A percentile compares a stretch with the other conserved stretches of the same genome.
phyloP scores from a whole-genome alignment of 805 yeast species.

The Lipomyces lipofer region DNA sequence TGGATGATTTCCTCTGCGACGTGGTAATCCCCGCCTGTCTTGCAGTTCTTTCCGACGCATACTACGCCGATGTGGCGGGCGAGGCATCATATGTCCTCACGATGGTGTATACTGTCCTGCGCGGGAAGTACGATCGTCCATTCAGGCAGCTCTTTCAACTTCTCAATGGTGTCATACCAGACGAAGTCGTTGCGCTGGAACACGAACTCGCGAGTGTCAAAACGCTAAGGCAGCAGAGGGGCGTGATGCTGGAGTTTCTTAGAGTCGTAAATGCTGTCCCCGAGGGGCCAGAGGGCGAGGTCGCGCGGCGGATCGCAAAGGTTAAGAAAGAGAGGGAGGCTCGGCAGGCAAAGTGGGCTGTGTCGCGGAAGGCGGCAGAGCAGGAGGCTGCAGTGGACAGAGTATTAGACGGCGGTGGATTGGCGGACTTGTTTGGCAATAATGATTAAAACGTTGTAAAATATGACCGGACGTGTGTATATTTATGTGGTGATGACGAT shows the following conservation, averaged over 20 bases:
- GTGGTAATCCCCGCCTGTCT: constrained; percentile 70
- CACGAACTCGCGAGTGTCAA: constrained; percentile 57
- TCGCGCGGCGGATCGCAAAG: constrained; percentile 23
- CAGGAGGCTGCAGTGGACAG: constrained; percentile 25
- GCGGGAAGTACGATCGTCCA: constrained; percentile 69
- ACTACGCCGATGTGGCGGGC: constrained; percentile 80
- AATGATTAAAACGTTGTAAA: not conserved
- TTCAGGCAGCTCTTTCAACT: constrained; percentile 56
- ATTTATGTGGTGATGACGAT: no score
- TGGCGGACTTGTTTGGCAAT: constrained; percentile 16
- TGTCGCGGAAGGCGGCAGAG: constrained; percentile 19
- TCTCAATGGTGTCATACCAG: constrained; percentile 52
- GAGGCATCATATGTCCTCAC: constrained; percentile 92
- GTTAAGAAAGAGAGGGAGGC: constrained; percentile 16
- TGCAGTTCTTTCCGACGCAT: constrained; percentile 66
- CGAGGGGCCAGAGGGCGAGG: constrained; percentile 28
- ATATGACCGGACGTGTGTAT: no score
- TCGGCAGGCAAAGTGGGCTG: constrained; percentile 18
- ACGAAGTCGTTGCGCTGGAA: constrained; percentile 65
- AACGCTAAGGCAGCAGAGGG: constrained; percentile 77
- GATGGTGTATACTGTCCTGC: constrained; percentile 69
- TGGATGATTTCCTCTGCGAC: constrained; percentile 67
- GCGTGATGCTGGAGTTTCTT: constrained; percentile 75
- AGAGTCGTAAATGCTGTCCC: constrained; percentile 52
- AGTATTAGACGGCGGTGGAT: constrained; percentile 24